Conservation (phyloP, 1,139 yeast genomes). For the Candida glucosophila region DNA sequence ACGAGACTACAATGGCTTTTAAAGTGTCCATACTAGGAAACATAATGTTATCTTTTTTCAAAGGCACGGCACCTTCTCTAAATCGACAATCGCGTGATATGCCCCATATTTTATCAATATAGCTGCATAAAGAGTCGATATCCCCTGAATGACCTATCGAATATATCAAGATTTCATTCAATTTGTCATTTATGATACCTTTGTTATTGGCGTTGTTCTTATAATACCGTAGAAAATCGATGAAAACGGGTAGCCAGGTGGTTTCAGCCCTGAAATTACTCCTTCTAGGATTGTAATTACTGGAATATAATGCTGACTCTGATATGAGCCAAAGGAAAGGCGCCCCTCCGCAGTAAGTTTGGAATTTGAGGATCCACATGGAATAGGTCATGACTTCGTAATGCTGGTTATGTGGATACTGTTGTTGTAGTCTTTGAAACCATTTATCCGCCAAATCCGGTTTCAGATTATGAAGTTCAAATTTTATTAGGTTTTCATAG, state of each 20-base stretch:
- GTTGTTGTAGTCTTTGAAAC: constrained; percentile 25
- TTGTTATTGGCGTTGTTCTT: constrained; percentile 3
- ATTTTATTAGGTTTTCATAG: constrained; percentile 29
- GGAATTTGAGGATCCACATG: constrained; percentile 29
- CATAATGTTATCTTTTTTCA: constrained; percentile 10
- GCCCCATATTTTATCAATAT: constrained; percentile 26
- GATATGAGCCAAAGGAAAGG: constrained; percentile 23
- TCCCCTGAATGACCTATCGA: constrained; percentile 26
- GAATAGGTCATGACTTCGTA: constrained; percentile 16
- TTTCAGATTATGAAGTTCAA: constrained; percentile 28
- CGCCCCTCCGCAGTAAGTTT: constrained; percentile 26
- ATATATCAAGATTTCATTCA: constrained; percentile 20
- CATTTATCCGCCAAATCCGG: constrained; percentile 33
- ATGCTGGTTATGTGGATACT: constrained; percentile 10
- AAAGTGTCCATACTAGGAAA: constrained; percentile 21
- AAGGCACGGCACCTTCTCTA: constrained; percentile 4
- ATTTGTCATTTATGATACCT: constrained; percentile 13
- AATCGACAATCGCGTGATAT: constrained; percentile 16
- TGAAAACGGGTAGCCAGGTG: constrained; percentile 15
- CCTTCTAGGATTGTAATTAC: constrained; percentile 11
- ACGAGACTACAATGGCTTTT: constrained; percentile 21
- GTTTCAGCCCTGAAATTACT: constrained; percentile 11
- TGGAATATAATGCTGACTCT: constrained; percentile 13
- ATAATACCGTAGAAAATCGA: constrained; percentile 11
- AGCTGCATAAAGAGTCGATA: constrained; percentile 15